These are phyloP conservation scores for Babesia bigemina DNA, from an alignment of 169 alveolate species.

Conservation along the genomic window DNA sequence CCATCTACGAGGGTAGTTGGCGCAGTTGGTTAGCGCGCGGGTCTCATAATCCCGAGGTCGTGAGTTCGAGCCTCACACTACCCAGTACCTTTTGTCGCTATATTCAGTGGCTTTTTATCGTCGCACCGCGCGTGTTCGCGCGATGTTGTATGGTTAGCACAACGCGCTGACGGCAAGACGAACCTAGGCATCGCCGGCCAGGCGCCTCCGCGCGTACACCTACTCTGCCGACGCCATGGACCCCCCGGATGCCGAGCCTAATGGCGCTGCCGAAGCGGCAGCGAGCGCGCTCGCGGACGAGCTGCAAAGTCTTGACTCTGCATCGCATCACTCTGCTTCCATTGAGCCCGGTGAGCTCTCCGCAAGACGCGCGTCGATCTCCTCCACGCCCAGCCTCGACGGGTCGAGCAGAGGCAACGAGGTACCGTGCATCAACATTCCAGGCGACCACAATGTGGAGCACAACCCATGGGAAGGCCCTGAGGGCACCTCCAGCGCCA, in stretches of 20 bases:
- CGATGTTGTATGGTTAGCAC: not conserved
- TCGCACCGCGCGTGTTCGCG: not conserved
- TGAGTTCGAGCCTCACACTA: slow-evolving; percentile 91
- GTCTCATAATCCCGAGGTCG: slow-evolving; percentile 93
- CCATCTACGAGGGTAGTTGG: slow-evolving; percentile 77
- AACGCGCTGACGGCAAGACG: no score
- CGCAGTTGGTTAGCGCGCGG: slow-evolving; percentile 94
- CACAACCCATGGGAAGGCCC: not conserved
- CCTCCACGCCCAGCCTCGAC: not conserved
- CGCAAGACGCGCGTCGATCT: not conserved
- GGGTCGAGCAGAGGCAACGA: not conserved
- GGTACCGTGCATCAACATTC: not conserved
- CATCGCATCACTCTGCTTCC: not conserved
- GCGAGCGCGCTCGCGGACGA: not conserved
- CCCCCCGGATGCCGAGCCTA: not conserved
- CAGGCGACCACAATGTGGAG: slow-evolving; percentile 1
- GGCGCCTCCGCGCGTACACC: not conserved
- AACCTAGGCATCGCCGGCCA: no score
- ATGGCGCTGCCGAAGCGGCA: not conserved
- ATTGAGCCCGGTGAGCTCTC: not conserved
- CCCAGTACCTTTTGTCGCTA: slow-evolving; percentile 56
- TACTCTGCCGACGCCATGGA: not conserved
- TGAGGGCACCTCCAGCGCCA: not conserved
- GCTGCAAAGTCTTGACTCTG: not conserved
- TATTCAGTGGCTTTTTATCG: not conserved